Evolutionary conservation across 345 rosid species (phyloP), one percentile per base, ranked within the genome.

Genomic region (Dovyalis caffra): DNA sequence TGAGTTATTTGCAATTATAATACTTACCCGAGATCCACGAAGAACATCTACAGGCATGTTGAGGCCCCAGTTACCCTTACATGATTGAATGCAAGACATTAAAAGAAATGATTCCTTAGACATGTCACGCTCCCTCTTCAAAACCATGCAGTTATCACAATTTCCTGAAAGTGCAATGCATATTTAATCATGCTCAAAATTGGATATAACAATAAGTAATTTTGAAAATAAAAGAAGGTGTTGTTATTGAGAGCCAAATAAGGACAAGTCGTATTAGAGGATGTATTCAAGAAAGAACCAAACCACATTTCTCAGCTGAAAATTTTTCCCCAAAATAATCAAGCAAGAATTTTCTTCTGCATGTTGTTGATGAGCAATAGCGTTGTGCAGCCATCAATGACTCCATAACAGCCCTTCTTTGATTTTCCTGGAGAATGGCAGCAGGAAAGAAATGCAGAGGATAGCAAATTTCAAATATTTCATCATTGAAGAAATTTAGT

Each of bases 341-440:
- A 40, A 86, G 86, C 86, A 86, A 81, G 57, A 81, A 83, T 83
- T 83, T 81, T 71, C 86, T 83, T 83, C 88, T 83, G 74, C 88
- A 86, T 74, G 85, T 77, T 20, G 82, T 79, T 16, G 38, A 51
- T 51, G 69, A 26, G 82, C 86, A 83, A 60, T 83, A 86, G 49
- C n/a, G 75, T 49, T 81, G 80, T 32, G 87, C 88, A 66, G 83
- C 75, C 79, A 70, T 74, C 66, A 83, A 73, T 31, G 88, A 83
- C 64, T 81, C 87, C 77, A 64, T 25, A 26, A 86, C 64, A 9
- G 82, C 82, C 70, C 20, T 86, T 76, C 84, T 83, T 69, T 83
- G 87, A 64, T 77, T 79, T 32, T 66, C 87, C 88, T 86, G 77
- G 65, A 40, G 28, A 76, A 76, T 69, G 58, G 28, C 20, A 71